These are phyloP conservation scores for Candida ascalaphidarum DNA, from an alignment of 805 yeast genomes.

Conservation along the genomic window DNA sequence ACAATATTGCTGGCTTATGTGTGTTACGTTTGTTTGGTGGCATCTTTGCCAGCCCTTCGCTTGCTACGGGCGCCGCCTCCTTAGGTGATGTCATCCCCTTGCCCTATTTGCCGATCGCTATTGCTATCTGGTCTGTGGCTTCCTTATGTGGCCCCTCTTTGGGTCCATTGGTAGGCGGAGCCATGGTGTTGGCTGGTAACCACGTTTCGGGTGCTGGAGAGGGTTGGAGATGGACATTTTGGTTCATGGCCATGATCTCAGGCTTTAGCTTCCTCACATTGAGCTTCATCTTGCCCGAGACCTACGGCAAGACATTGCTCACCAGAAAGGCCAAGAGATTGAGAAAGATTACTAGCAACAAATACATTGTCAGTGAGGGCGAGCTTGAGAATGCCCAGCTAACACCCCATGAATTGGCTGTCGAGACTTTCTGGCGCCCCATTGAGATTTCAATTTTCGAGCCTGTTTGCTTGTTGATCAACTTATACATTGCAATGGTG, in stretches of 20 bases:
- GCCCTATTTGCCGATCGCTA: conserved; percentile 36
- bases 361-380: conserved; percentile 32
- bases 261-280: conserved; percentile 29
- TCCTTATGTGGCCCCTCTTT: conserved; percentile 47
- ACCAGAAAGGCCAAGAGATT: conserved; percentile 40
- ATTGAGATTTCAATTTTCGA: conserved; percentile 40
- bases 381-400: conserved; percentile 21
- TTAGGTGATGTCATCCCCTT: conserved; percentile 39
- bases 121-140: conserved; percentile 46
- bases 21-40: conserved; percentile 48
- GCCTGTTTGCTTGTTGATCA: conserved; percentile 48
- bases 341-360: conserved; percentile 41
- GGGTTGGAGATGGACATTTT: conserved; percentile 48
- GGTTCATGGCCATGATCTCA: conserved; percentile 38
- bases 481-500: conserved; percentile 41
- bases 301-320: conserved; percentile 36
- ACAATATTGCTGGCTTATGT: conserved; percentile 42
- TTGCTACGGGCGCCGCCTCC: conserved; percentile 54
- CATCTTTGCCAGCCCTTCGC: conserved; percentile 45
- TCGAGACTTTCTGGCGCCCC: conserved; percentile 39
- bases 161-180: conserved; percentile 52
- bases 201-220: too few relatives aligned
- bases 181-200: conserved; percentile 21
- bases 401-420: conserved; percentile 10
- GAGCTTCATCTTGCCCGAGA: conserved; percentile 39